These are phyloP conservation scores for Cryptosporidium xiaoi DNA, from an alignment of 169 alveolate species.

Conservation along the genomic window DNA sequence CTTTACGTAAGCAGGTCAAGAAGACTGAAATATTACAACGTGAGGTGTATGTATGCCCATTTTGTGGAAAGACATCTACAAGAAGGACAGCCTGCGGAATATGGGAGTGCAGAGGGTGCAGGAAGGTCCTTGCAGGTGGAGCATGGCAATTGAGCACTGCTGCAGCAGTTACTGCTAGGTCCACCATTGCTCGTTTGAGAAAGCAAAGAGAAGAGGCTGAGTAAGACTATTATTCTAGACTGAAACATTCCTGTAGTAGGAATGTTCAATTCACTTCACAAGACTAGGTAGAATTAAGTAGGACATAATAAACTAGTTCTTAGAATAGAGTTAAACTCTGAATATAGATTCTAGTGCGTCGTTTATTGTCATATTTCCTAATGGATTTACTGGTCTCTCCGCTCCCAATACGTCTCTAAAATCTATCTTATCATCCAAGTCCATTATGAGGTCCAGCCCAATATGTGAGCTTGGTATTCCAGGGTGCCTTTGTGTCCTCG, in stretches of 20 bases:
- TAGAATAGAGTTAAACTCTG: constrained; percentile 4
- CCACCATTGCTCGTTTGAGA: constrained; percentile 84
- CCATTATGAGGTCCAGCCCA: constrained; percentile 59
- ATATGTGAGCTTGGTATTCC: constrained; percentile 62
- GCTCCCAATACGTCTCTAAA: constrained; percentile 35
- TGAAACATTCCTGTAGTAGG: background rate
- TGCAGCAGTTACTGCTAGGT: constrained; percentile 94
- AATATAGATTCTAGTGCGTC: constrained; percentile 53
- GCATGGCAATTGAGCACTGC: constrained; percentile 97
- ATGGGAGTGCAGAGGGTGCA: constrained; percentile 96
- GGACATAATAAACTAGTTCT: constrained; percentile 14
- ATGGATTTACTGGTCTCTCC: constrained; percentile 26
- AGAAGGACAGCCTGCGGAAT: constrained; percentile 92
- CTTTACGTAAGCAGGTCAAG: constrained; percentile 96
- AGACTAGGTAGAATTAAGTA: constrained; percentile 20
- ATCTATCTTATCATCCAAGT: constrained; percentile 33
- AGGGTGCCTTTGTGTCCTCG: constrained; percentile 60
- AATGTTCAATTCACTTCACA: background rate
- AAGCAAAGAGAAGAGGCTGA: constrained; percentile 76
- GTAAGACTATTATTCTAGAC: background rate
- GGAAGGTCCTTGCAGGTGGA: constrained; percentile 96
- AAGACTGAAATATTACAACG: constrained; percentile 94
- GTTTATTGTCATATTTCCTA: constrained; percentile 39
- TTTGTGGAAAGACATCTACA: constrained; percentile 93
- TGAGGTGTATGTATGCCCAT: constrained; percentile 94